A percentile compares a stretch with the other conserved stretches of the same genome.
Evolutionary conservation across 805 yeast species (phyloP).

Genomic region (Cyberlindnera xylosilytica): DNA sequence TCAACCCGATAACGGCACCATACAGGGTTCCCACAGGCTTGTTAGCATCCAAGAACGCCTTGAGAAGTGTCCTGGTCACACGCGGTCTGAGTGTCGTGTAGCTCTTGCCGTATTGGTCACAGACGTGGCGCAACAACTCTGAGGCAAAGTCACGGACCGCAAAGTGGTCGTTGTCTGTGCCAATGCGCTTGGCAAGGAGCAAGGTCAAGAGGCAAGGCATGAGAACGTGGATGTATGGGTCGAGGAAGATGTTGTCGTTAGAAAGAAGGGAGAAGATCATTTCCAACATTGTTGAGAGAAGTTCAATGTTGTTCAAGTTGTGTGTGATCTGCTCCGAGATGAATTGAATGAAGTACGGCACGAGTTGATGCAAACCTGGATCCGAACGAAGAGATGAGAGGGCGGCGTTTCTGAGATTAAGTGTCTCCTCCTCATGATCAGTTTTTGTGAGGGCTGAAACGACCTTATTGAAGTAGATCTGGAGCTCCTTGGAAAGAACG

Average conservation of each 20-base stretch:
- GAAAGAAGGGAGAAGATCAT: slow-evolving; percentile 80
- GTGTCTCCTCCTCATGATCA: slow-evolving; percentile 39
- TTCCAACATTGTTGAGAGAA: slow-evolving; percentile 82
- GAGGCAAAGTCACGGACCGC: slow-evolving; percentile 89
- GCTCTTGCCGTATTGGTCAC: slow-evolving; percentile 74
- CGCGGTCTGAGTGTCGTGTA: slow-evolving; percentile 90
- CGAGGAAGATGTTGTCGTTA: slow-evolving; percentile 82
- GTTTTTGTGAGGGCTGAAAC: slow-evolving; percentile 69
- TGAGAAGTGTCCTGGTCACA: slow-evolving; percentile 85
- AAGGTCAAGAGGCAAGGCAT: slow-evolving; percentile 96
- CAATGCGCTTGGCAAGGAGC: slow-evolving; percentile 85
- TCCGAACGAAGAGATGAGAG: slow-evolving; percentile 81
- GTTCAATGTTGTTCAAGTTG: slow-evolving; percentile 67
- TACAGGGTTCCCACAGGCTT: slow-evolving; percentile 87
- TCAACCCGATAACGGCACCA: slow-evolving; percentile 85
- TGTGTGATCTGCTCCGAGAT: slow-evolving; percentile 93
- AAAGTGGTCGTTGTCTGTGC: slow-evolving; percentile 36
- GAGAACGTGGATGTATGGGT: slow-evolving; percentile 92
- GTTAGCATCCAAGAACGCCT: slow-evolving; percentile 84
- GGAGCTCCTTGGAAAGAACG: slow-evolving; percentile 89
- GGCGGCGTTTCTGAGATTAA: slow-evolving; percentile 69
- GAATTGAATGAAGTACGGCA: slow-evolving; percentile 94
- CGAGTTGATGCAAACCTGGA: slow-evolving; percentile 94
- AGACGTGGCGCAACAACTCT: slow-evolving; percentile 73
- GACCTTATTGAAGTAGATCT: slow-evolving; percentile 88